Conservation (phyloP, 805 yeast genomes). For the Yamadazyma phyllophila region DNA sequence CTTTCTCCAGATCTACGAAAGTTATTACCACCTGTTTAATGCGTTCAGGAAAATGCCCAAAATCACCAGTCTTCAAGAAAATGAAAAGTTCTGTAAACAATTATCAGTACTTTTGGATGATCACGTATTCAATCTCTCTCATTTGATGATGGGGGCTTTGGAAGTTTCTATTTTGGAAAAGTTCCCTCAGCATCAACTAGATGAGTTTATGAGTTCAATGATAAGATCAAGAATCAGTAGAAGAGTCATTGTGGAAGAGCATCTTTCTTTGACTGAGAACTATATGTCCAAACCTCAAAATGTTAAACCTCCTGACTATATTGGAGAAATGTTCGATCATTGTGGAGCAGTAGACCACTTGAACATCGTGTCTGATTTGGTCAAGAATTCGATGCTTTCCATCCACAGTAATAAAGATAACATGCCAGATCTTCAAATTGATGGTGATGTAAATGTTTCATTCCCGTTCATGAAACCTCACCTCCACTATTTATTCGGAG, state of each 20-base stretch:
- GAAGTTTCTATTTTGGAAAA: conserved; percentile 65
- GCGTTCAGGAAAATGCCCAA: conserved; percentile 71
- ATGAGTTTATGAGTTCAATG: conserved; percentile 71
- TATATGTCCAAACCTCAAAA: conserved; percentile 49
- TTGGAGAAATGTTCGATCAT: conserved; percentile 78
- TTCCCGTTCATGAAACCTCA: conserved; percentile 88
- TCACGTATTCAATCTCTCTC: conserved; percentile 80
- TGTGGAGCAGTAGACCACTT: conserved; percentile 74
- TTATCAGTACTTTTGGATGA: conserved; percentile 67
- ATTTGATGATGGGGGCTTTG: conserved; percentile 88
- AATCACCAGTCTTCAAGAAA: conserved; percentile 70
- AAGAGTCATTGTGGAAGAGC: conserved; percentile 89
- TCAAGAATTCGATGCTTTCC: conserved; percentile 48
- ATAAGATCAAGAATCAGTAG: conserved; percentile 85
- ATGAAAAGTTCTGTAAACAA: conserved; percentile 65
- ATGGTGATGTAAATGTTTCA: conserved; percentile 62
- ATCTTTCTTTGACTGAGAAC: conserved; percentile 71
- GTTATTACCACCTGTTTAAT: conserved; percentile 85
- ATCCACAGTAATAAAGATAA: conserved; percentile 50
- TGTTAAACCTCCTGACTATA: conserved; percentile 50
- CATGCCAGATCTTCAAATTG: conserved; percentile 75
- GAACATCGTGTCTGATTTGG: conserved; percentile 50
- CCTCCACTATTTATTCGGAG: conserved; percentile 82
- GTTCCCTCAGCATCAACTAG: conserved; percentile 63
- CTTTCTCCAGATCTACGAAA: conserved; percentile 82